phyloP scores from a whole-genome alignment of 1,284 basidiomycete genomes.

The Retiboletus fuscus region DNA sequence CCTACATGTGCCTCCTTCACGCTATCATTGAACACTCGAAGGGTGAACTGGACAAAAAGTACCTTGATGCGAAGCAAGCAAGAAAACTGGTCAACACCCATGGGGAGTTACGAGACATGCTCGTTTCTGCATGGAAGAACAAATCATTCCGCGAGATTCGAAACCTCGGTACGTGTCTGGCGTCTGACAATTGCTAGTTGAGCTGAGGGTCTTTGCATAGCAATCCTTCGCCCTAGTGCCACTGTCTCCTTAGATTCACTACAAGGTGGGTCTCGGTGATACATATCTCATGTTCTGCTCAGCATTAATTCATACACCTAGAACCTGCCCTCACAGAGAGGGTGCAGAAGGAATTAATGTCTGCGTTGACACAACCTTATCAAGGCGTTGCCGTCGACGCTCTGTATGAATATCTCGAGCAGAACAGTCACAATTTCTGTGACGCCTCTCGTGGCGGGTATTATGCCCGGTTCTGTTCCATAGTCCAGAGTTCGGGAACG shows the following conservation, averaged over 20 bases:
- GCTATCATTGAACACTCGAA: background rate
- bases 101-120: background rate
- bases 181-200: background rate
- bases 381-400: background rate
- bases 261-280: background rate
- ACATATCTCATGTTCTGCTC: background rate
- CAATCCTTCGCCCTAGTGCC: background rate
- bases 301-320: background rate
- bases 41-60: background rate
- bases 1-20: background rate
- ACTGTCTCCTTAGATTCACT: background rate
- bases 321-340: background rate
- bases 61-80: background rate
- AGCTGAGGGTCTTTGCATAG: background rate
- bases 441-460: background rate
- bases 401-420: background rate
- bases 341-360: background rate
- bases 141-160: constrained; percentile 25
- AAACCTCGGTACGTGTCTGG: constrained; percentile 15
- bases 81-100: background rate
- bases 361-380: background rate
- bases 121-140: constrained; percentile 12
- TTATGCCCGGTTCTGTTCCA: background rate
- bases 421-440: background rate
- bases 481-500: background rate